Conservation (phyloP, 2,329 filamentous ascomycete genomes). For the Colletotrichum limetticola region DNA sequence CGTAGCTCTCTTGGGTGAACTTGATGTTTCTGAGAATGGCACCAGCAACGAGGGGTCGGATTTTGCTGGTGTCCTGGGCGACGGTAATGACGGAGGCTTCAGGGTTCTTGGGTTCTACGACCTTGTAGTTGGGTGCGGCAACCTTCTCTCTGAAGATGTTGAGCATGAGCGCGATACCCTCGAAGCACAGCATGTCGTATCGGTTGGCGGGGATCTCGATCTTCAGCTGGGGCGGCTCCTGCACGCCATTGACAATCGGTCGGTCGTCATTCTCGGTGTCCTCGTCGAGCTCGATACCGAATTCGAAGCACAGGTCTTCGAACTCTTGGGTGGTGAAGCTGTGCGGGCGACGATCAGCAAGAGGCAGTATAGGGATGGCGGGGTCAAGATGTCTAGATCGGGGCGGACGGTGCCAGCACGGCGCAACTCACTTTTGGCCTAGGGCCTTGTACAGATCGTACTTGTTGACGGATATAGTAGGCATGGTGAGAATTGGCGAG, state of each 20-base stretch:
- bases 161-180: constrained; percentile 94
- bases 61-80: constrained; percentile 76
- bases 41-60: constrained; percentile 89
- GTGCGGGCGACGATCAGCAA: constrained; percentile 28
- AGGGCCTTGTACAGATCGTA: constrained; percentile 94
- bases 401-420: constrained; percentile 16
- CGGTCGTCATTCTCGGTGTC: constrained; percentile 84
- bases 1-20: constrained; percentile 91
- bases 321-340: constrained; percentile 95
- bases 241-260: constrained; percentile 79
- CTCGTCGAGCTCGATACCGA: constrained; percentile 97
- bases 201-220: constrained; percentile 98
- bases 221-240: constrained; percentile 93
- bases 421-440: constrained; percentile 78
- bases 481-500: constrained; percentile 68
- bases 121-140: constrained; percentile 80
- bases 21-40: constrained; percentile 90
- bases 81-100: constrained; percentile 86
- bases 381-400: constrained; percentile 21
- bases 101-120: constrained; percentile 77
- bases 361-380: constrained; percentile 32
- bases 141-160: constrained; percentile 90
- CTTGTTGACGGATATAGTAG: constrained; percentile 97
- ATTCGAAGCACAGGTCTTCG: constrained; percentile 98
- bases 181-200: constrained; percentile 95